Evolutionary conservation across 2,329 filamentous ascomycete genomes (phyloP).

Genomic region (Stachybotrys elegans): DNA sequence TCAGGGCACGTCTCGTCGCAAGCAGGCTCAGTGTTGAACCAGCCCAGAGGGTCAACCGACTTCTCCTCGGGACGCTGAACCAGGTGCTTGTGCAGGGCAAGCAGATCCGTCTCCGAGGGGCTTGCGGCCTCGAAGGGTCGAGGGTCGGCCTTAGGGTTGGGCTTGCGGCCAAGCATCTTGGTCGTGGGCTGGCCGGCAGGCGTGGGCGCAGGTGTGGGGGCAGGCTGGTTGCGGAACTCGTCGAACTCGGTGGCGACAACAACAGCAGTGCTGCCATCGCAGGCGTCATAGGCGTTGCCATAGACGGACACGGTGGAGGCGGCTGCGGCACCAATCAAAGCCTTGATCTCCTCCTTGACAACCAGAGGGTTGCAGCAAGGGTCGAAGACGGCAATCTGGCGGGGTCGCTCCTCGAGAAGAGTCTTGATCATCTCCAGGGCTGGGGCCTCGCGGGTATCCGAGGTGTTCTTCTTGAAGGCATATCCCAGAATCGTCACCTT

Average conservation of each 20-base stretch:
- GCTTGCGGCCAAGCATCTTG: constrained; percentile 29
- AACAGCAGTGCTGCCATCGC: constrained; percentile 41
- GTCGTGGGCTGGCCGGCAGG: constrained; percentile 18
- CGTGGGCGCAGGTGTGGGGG: constrained; percentile 18
- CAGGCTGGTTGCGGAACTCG: constrained; percentile 43
- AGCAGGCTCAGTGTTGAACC: constrained; percentile 37
- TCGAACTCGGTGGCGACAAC: constrained; percentile 53
- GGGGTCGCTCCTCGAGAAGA: constrained; percentile 59
- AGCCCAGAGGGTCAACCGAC: constrained; percentile 38
- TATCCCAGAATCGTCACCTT: constrained; percentile 70
- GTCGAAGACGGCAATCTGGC: constrained; percentile 64
- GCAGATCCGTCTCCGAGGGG: constrained; percentile 39
- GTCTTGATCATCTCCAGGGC: constrained; percentile 63
- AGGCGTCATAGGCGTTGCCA: constrained; percentile 44
- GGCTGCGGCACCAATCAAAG: constrained; percentile 31
- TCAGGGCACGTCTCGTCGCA: constrained; percentile 45
- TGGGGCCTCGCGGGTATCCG: constrained; percentile 67
- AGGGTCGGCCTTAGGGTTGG: constrained; percentile 38
- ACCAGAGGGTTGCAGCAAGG: constrained; percentile 52
- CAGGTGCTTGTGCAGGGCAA: constrained; percentile 42
- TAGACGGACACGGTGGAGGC: constrained; percentile 42
- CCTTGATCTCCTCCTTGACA: constrained; percentile 44
- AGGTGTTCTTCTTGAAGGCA: constrained; percentile 76
- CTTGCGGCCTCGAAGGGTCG: constrained; percentile 34
- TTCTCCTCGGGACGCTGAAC: constrained; percentile 24